Evolutionary conservation across 805 yeast genomes (phyloP).

Genomic region (Metschnikowia noctiluminum): DNA sequence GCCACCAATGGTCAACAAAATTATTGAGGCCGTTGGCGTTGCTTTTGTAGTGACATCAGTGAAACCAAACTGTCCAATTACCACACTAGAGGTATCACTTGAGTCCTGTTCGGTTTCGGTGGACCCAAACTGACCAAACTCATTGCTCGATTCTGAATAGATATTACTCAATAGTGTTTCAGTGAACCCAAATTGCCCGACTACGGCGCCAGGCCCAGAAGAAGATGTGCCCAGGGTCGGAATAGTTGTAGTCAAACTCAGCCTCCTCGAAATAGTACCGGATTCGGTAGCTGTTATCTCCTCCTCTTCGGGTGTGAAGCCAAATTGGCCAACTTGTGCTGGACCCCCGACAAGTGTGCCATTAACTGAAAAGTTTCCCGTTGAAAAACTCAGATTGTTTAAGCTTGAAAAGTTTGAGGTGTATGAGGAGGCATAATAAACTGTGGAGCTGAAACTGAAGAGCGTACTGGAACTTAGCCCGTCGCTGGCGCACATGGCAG

Average conservation of each 20-base stretch:
- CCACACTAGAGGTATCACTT: background rate
- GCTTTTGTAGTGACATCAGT: background rate
- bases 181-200: conserved; percentile 1
- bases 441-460: background rate
- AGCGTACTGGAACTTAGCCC: background rate
- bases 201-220: background rate
- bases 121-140: conserved; percentile 2
- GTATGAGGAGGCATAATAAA: background rate
- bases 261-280: background rate
- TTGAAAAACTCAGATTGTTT: background rate
- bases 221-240: background rate
- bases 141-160: background rate
- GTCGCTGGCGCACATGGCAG: background rate
- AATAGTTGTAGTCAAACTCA: background rate
- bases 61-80: background rate
- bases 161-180: background rate
- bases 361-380: background rate
- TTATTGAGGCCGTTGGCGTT: background rate
- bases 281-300: background rate
- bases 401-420: background rate
- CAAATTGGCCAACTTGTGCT: background rate
- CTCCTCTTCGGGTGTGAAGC: background rate
- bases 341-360: background rate
- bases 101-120: background rate
- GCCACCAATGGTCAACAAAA: background rate